Conservation (phyloP, 352 stramenopile genomes). For the Globisporangium polare region DNA sequence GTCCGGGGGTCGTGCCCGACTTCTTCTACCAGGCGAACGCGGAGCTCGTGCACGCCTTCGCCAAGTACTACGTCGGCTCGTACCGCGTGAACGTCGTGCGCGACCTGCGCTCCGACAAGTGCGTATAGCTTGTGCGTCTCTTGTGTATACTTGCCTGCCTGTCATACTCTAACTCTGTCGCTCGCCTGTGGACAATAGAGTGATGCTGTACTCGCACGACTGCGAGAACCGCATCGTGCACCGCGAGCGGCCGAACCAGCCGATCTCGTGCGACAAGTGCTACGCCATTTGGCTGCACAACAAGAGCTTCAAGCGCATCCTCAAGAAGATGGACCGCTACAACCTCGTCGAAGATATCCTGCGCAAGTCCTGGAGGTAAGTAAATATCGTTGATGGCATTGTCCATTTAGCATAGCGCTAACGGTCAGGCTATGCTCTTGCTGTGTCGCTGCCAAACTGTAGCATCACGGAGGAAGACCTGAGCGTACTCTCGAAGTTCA, state of each 20-base stretch:
- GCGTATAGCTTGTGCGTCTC: conserved; percentile 10
- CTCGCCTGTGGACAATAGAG: conserved; percentile 19
- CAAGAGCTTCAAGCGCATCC: conserved; percentile 65
- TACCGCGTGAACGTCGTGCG: conserved; percentile 64
- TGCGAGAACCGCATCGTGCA: conserved; percentile 56
- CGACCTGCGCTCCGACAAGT: conserved; percentile 63
- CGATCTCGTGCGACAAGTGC: conserved; percentile 50
- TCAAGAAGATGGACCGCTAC: conserved; percentile 72
- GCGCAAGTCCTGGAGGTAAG: conserved; percentile 53
- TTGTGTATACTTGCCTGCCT: not conserved
- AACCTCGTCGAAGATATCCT: conserved; percentile 53
- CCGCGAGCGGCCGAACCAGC: conserved; percentile 37
- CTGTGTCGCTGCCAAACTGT: not conserved
- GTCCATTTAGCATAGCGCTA: not conserved
- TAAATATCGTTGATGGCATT: not conserved
- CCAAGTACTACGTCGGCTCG: conserved; percentile 58
- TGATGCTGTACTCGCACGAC: conserved; percentile 68
- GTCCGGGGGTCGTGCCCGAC: conserved; percentile 52
- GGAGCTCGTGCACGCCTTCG: conserved; percentile 57
- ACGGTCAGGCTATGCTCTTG: not conserved
- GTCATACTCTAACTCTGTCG: not conserved
- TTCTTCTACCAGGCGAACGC: conserved; percentile 46
- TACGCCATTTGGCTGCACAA: conserved; percentile 53
- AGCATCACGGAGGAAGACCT: conserved; percentile 38
- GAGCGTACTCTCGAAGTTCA: conserved; percentile 51